Percentiles rank a stretch among this genome's conserved stretches.
phyloP scores from a whole-genome alignment of 169 alveolate species.

The Cryptosporidium tyzzeri region DNA sequence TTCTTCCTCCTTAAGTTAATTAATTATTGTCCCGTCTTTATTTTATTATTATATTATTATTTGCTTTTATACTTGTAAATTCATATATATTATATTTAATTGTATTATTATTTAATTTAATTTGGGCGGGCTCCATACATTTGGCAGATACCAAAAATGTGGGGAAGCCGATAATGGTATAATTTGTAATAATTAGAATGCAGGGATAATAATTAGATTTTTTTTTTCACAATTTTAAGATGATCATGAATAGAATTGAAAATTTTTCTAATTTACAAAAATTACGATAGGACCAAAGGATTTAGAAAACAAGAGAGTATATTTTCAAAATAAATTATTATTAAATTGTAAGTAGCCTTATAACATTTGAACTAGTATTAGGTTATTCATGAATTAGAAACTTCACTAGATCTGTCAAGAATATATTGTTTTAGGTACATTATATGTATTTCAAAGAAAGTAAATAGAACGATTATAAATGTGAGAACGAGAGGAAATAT shows the following conservation, averaged over 20 bases:
- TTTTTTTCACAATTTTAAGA: too few species aligned
- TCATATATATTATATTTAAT: conserved; percentile 3
- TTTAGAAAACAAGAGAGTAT: not conserved
- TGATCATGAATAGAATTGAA: too few species aligned
- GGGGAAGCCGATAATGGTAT: not conserved
- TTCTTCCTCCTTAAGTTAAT: not conserved
- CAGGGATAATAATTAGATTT: too few species aligned
- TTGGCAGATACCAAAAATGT: not conserved
- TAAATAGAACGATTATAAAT: not conserved
- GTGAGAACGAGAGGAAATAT: conserved; percentile 19
- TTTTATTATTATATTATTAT: not conserved
- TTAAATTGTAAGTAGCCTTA: not conserved
- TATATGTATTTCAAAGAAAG: conserved; percentile 39
- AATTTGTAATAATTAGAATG: not conserved
- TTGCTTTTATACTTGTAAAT: not conserved
- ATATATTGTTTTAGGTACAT: conserved; percentile 65
- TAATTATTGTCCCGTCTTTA: conserved; percentile 9
- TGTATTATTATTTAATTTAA: not conserved
- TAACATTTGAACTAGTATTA: not conserved
- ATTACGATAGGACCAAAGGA: not conserved
- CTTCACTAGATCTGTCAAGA: conserved; percentile 22
- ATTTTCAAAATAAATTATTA: not conserved
- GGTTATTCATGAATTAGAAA: conserved; percentile 2
- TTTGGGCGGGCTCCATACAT: not conserved
- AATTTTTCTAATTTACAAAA: too few species aligned